Evolutionary conservation across 2,329 filamentous ascomycete genomes (phyloP).

Genomic region (Xylaria sp.): DNA sequence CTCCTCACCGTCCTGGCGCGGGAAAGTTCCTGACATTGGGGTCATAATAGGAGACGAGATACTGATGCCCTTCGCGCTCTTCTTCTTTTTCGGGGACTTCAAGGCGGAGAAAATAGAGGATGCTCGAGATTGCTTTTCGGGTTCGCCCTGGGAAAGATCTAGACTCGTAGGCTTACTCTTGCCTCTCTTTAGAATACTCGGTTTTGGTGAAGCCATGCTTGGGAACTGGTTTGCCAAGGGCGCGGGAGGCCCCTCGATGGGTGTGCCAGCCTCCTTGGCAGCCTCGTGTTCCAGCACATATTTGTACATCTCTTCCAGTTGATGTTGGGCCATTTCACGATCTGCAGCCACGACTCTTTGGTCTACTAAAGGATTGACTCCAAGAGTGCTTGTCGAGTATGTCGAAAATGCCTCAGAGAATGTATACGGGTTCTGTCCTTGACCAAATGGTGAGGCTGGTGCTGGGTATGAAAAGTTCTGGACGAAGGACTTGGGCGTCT

Average conservation of each 20-base stretch:
- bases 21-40: slow-evolving; percentile 55
- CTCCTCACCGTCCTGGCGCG: slow-evolving; percentile 50
- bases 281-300: slow-evolving; percentile 87
- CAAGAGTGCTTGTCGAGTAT: slow-evolving; percentile 47
- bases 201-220: slow-evolving; percentile 35
- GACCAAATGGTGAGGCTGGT: slow-evolving; percentile 28
- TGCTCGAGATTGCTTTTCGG: slow-evolving; percentile 52
- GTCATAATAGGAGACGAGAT: slow-evolving; percentile 64
- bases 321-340: slow-evolving; percentile 66
- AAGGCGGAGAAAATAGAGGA: slow-evolving; percentile 58
- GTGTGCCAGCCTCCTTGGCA: slow-evolving; percentile 53
- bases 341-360: slow-evolving; percentile 69
- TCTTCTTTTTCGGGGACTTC: slow-evolving; percentile 55
- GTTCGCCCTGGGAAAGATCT: slow-evolving; percentile 37
- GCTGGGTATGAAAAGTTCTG: slow-evolving; percentile 50
- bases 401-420: slow-evolving; percentile 43
- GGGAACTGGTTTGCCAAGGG: slow-evolving; percentile 34
- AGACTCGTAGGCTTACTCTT: slow-evolving; percentile 36
- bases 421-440: slow-evolving; percentile 39
- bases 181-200: slow-evolving; percentile 42
- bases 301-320: slow-evolving; percentile 86
- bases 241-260: slow-evolving; percentile 40
- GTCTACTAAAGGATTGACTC: slow-evolving; percentile 68
- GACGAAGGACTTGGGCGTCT: slow-evolving; percentile 37
- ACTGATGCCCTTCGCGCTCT: slow-evolving; percentile 44